Conservation (phyloP, 129 eudicot genomes). For the Erigeron canadensis region DNA sequence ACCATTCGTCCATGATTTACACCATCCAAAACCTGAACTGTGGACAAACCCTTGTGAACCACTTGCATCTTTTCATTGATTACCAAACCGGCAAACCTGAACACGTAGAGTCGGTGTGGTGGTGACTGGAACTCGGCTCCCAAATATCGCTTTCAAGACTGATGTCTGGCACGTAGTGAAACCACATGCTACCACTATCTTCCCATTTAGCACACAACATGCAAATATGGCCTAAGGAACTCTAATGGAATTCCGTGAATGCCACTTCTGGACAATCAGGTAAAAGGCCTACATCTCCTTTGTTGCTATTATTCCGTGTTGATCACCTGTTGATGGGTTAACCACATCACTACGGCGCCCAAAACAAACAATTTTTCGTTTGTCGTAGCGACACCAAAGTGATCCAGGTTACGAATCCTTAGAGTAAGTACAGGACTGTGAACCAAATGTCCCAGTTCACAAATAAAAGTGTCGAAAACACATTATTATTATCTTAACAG, state of each 20-base stretch:
- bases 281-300: slow-evolving; percentile 87
- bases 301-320: slow-evolving; percentile 86
- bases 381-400: slow-evolving; percentile 80
- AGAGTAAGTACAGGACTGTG: slow-evolving; percentile 82
- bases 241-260: slow-evolving; percentile 66
- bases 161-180: slow-evolving; percentile 90
- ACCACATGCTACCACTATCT: slow-evolving; percentile 97
- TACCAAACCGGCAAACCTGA: slow-evolving; percentile 70
- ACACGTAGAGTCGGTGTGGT: slow-evolving; percentile 68
- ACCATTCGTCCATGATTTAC: slow-evolving; percentile 59
- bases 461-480: too few relatives aligned
- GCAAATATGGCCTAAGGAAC: slow-evolving; percentile 97
- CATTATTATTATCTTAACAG: too few relatives aligned
- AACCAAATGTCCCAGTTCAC: slow-evolving; percentile 74
- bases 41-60: slow-evolving; percentile 83
- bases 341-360: slow-evolving; percentile 95
- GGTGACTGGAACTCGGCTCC: slow-evolving; percentile 72
- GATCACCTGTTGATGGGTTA: slow-evolving; percentile 89
- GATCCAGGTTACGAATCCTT: slow-evolving; percentile 68
- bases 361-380: slow-evolving; percentile 76
- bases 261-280: slow-evolving; percentile 64
- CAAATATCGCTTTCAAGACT: slow-evolving; percentile 64
- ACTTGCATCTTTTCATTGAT: slow-evolving; percentile 73
- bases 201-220: slow-evolving; percentile 79
- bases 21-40: slow-evolving; percentile 69